Evolutionary conservation across 306 rosid genomes (phyloP), one percentile per base, ranked within the genome.

Genomic region (Amphicarpaea edgeworthii): DNA sequence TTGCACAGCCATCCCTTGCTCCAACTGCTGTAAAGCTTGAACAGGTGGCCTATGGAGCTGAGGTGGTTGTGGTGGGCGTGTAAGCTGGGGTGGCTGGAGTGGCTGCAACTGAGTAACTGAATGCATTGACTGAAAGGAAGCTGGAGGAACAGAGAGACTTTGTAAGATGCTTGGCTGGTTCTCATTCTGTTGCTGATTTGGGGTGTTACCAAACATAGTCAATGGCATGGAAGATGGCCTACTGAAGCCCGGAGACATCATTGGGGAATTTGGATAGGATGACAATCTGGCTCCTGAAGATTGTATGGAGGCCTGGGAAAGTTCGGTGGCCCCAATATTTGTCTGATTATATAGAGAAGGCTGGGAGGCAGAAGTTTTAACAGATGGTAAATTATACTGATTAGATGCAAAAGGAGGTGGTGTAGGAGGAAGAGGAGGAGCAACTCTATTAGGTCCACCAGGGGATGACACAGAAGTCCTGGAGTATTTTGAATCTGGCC

Each of bases 351-450:
- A 93, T 46, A 43, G 70, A 15, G 90, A 83, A 55, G 96, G 73
- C 57, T 87, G 93, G 40, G 91, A 67, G 51, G 70, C 78, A 67
- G 93, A 79, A 76, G 88, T 53, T 86, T 90, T 95, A 54, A 63
- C 82, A 45, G 92, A 69, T 14, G 90, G 38, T 73, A 87, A 51
- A 84, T 94, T 90, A 79, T 84, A 88, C 16, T 92, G 83, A 83
- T 87, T 84, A 50, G 97, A 86, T 61, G 88, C 87, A 87, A 53
- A 90, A 74, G 97, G 98, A 64, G 99, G 96, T 16, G 97, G 97
- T 23, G 97, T 95, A 30, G 91, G 97, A 68, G 99, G 99, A 81
- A 95, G 99, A 3, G 99, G 99, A 49, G 98, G 98, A 45, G 92
- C 96, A 16, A 84, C 86, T 84, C 99, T 88, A 75, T 75, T 88